Evolutionary conservation across 2,329 filamentous ascomycete genomes (phyloP), one percentile per base, ranked within the genome.

Genomic region (Aspergillus terreus): DNA sequence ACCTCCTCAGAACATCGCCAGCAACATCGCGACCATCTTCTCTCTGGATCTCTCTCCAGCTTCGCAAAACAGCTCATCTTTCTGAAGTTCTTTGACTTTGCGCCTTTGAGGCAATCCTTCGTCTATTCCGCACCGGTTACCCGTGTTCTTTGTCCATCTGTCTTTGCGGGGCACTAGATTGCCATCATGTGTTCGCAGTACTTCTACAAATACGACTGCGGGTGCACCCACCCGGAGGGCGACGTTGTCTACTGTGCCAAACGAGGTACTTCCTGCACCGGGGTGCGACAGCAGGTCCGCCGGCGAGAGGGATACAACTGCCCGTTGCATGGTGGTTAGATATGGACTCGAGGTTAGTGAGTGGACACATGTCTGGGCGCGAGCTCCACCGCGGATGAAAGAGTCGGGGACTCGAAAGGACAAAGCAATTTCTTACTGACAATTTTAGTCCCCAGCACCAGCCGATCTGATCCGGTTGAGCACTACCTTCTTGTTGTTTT

Each of bases 111-210:
- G 33, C 12, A 47, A 30, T 32, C 35, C 45, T 17, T 43, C 49
- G 15, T 42, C 46, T 50, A 17, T 35, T 27, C 27, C 47, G 41
- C 25, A 32, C 40, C 41, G 30, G 14, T 49, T 23, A 4, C 7
- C 6, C 35, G 6, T 7, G 35, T 9, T 33, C 40, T 15, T 35
- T 17, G 21, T 25, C 43, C 17, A 32, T 45, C 32, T 25, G 43
- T n/a, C 21, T 14, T 23, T 15, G n/a, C 27, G 19, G 40, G 17
- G 15, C 15, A 43, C 19, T 25, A 17, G 43, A 42, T 41, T 33
- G 15, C 30, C 56, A 66, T 30, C 14, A 72, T 71, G 70, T 72
- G 70, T 49, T 69, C 66, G 2, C 54, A 68, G 47, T 72, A 71
- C 53, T 66, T 68, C 49, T 63, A 63, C 57, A 58, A 69, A 42